Evolutionary conservation across 2,329 filamentous ascomycete genomes (phyloP).

Genomic region (Neophaeococcomyces mojaviensis): DNA sequence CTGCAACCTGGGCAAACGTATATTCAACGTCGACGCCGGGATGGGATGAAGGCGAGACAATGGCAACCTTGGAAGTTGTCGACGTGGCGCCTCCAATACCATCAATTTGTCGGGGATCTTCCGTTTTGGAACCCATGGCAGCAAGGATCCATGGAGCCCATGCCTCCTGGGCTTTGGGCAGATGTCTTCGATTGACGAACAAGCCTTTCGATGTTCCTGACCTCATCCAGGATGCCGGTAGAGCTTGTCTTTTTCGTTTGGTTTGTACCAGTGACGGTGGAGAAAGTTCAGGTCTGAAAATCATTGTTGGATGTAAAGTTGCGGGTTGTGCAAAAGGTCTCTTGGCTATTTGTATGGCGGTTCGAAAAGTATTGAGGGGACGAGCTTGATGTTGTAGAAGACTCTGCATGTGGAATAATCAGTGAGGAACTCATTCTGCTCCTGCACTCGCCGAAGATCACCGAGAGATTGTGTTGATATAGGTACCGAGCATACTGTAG

Average conservation of each 20-base stretch:
- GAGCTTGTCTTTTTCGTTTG: slow-evolving; percentile 7
- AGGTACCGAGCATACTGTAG: too few relatives aligned
- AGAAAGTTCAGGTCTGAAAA: slow-evolving; percentile 1
- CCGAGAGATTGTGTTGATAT: too few relatives aligned
- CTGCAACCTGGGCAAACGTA: slow-evolving; percentile 62
- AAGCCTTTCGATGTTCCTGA: slow-evolving; percentile 35
- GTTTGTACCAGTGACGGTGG: slow-evolving; percentile 2
- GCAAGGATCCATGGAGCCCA: slow-evolving; percentile 28
- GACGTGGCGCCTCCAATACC: slow-evolving; percentile 63
- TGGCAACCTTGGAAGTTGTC: slow-evolving; percentile 62
- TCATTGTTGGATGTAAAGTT: slow-evolving; percentile 1
- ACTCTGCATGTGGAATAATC: too few relatives aligned
- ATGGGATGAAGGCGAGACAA: slow-evolving; percentile 49
- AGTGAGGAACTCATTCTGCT: too few relatives aligned
- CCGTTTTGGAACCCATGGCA: slow-evolving; percentile 25
- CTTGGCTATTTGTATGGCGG: too few relatives aligned
- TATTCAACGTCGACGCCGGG: slow-evolving; percentile 56
- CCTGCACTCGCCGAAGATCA: too few relatives aligned
- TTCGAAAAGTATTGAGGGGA: too few relatives aligned
- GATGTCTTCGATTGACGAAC: slow-evolving; percentile 31
- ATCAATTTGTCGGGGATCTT: slow-evolving; percentile 58
- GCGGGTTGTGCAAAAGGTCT: too few relatives aligned
- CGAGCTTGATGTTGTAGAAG: too few relatives aligned
- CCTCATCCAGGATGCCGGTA: slow-evolving; percentile 34
- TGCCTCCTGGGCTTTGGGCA: slow-evolving; percentile 22